These are phyloP conservation scores for Rhodamnia rubescens DNA, from an alignment of 345 rosid genomes.

Conservation along the genomic window DNA sequence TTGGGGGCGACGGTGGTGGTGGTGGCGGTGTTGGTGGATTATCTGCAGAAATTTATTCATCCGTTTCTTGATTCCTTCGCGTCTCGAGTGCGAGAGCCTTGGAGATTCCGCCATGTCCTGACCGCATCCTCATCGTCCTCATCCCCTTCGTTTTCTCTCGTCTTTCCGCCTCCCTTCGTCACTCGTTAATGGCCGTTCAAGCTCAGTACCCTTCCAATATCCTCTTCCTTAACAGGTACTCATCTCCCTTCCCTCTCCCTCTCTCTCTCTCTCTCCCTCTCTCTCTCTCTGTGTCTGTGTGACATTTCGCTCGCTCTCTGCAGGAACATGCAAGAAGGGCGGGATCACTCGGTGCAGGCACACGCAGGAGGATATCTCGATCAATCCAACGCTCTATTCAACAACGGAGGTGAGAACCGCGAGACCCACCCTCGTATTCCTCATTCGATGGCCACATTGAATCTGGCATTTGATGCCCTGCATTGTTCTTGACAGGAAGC, in stretches of 20 bases:
- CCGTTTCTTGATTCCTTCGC: background rate
- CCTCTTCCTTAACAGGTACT: slow-evolving; percentile 26
- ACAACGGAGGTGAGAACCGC: slow-evolving; percentile 21
- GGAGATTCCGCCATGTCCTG: background rate
- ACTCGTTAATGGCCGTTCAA: slow-evolving; percentile 26
- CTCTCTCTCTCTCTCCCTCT: background rate
- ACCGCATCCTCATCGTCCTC: background rate
- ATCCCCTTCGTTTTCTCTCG: background rate
- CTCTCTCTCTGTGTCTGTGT: background rate
- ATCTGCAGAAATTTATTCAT: background rate
- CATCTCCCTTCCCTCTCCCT: background rate
- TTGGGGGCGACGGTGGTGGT: background rate
- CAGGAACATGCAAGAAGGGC: slow-evolving; percentile 10
- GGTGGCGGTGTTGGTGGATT: background rate
- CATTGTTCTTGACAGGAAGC: background rate
- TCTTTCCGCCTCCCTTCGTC: background rate
- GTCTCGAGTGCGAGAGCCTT: background rate
- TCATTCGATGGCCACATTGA: background rate
- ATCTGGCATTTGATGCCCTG: background rate
- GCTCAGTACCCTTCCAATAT: slow-evolving; percentile 34
- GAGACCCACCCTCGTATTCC: background rate
- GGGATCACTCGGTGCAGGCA: slow-evolving; percentile 31
- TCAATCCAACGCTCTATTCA: slow-evolving; percentile 40
- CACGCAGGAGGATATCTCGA: slow-evolving; percentile 29
- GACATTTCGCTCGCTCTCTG: background rate